Conservation (phyloP, 2,329 filamentous ascomycete species). For the Thermoascus crustaceus region DNA sequence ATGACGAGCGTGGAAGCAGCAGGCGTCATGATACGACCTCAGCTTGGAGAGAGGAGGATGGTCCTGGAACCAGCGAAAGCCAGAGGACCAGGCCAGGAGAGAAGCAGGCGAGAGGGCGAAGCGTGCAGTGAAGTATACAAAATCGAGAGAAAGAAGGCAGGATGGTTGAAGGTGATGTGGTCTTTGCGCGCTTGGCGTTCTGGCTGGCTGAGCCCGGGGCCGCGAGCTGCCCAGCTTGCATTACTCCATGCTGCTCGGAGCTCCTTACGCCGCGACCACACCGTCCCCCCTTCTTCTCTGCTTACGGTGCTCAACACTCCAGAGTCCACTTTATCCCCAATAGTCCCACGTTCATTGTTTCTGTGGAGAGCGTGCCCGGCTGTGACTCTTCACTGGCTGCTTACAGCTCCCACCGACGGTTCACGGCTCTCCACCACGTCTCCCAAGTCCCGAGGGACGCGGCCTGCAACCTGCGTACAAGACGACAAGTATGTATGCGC, state of each 20-base stretch:
- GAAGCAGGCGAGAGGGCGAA: not conserved
- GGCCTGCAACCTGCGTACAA: too few species aligned
- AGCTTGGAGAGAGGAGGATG: not conserved
- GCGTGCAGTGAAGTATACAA: not conserved
- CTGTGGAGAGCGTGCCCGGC: slow-evolving; percentile 1
- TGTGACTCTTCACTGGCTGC: not conserved
- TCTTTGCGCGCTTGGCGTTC: not conserved
- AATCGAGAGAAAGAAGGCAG: not conserved
- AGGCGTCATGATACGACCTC: not conserved
- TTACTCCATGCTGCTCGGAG: too few species aligned
- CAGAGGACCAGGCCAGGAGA: slow-evolving; percentile 1
- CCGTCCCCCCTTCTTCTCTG: too few species aligned
- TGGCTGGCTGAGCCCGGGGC: not conserved
- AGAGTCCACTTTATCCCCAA: not conserved
- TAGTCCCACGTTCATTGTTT: slow-evolving; percentile 1
- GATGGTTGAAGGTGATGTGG: not conserved
- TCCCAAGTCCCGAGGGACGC: not conserved
- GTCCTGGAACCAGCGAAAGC: not conserved
- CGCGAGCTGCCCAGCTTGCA: not conserved
- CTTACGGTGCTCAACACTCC: too few species aligned
- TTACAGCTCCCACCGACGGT: not conserved
- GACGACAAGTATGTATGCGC: too few species aligned
- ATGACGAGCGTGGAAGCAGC: not conserved
- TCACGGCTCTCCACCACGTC: not conserved
- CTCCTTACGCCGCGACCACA: too few species aligned